These are phyloP conservation scores for Liriodendron chinense DNA, from an alignment of 164 flowering plant genomes.

Conservation along the genomic window DNA sequence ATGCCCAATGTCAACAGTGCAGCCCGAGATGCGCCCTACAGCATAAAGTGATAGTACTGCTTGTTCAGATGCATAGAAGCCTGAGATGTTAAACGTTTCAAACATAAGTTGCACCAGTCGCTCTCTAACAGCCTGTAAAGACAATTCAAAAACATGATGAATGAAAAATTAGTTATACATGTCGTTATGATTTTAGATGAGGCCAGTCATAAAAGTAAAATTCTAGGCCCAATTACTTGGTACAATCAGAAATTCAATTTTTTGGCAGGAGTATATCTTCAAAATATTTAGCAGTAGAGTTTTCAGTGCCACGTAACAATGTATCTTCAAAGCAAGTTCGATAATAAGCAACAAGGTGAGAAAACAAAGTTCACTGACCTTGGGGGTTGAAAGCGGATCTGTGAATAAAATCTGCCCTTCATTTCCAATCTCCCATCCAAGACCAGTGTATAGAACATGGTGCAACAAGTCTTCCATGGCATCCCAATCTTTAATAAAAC, in stretches of 20 bases:
- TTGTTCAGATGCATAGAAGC: conserved; percentile 98
- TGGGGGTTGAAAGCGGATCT: conserved; percentile 91
- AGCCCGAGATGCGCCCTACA: conserved; percentile 97
- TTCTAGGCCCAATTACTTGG: too few relatives aligned
- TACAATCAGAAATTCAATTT: too few relatives aligned
- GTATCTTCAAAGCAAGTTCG: too few relatives aligned
- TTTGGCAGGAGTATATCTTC: not conserved
- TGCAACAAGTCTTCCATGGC: conserved; percentile 92
- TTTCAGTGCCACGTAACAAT: too few relatives aligned
- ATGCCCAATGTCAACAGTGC: conserved; percentile 98
- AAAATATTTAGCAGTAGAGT: not conserved
- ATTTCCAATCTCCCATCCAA: conserved; percentile 98
- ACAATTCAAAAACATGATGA: conserved; percentile 1
- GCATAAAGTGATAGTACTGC: conserved; percentile 98
- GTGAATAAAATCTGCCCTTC: conserved; percentile 96
- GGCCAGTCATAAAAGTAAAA: not conserved
- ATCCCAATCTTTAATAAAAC: conserved; percentile 93
- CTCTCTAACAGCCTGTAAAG: conserved; percentile 74
- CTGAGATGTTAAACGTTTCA: conserved; percentile 94
- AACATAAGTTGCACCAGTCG: conserved; percentile 96
- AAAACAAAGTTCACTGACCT: conserved; percentile 43
- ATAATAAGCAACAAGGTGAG: not conserved
- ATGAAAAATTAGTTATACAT: not conserved
- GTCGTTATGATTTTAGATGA: not conserved
- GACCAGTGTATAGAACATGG: conserved; percentile 78